phyloP scores from a whole-genome alignment of 352 stramenopile species.

The Phytopythium vexans region DNA sequence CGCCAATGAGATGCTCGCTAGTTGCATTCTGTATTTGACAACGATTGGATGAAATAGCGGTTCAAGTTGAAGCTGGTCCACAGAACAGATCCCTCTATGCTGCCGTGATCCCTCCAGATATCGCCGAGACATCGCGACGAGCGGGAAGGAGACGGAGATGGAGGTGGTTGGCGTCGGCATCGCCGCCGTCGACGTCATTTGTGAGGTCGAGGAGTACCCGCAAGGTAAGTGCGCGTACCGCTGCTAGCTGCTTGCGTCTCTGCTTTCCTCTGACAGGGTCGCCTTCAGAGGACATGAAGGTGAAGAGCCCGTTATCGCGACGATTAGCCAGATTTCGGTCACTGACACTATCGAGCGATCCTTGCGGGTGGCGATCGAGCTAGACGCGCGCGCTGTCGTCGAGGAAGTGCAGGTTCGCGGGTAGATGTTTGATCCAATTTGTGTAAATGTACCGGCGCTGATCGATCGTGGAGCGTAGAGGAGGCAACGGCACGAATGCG shows the following conservation, averaged over 20 bases:
- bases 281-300: constrained; percentile 56
- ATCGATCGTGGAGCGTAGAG: constrained; percentile 18
- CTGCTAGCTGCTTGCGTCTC: not conserved
- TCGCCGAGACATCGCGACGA: not conserved
- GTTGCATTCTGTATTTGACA: not conserved
- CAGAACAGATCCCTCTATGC: not conserved
- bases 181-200: constrained; percentile 65
- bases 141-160: constrained; percentile 13
- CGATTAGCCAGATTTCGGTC: too few relatives aligned
- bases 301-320: not conserved
- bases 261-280: constrained; percentile 1
- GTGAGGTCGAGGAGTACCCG: constrained; percentile 56
- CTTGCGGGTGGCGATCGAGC: not conserved
- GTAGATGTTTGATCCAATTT: too few relatives aligned
- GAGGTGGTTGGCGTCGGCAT: constrained; percentile 70
- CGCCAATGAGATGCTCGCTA: not conserved
- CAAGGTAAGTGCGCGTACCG: constrained; percentile 25
- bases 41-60: not conserved
- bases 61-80: constrained; percentile 17
- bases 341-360: too few relatives aligned
- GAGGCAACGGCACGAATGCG: constrained; percentile 64
- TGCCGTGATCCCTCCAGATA: not conserved
- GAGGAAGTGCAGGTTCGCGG: constrained; percentile 40
- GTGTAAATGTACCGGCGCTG: not conserved
- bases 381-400: constrained; percentile 47